Evolutionary conservation across 2,329 filamentous ascomycete species (phyloP), one percentile per base, ranked within the genome.

Genomic region (Fusarium buharicum): DNA sequence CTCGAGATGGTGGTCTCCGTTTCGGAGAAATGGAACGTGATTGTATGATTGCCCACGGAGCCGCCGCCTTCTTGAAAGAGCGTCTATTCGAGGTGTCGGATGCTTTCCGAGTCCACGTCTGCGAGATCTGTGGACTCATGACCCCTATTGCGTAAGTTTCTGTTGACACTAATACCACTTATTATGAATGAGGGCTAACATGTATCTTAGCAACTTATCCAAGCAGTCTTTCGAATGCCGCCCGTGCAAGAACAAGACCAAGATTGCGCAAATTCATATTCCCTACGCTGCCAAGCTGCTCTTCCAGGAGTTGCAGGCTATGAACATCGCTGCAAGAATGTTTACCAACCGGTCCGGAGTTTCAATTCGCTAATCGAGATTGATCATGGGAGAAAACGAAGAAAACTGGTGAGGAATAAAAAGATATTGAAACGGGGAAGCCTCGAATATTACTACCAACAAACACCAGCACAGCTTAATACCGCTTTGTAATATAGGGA

Each of bases 1-100:
- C 95, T 4, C 85, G 96, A 78, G 96, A 99, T 75, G 95, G 95
- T 85, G 95, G 95, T 82, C 85, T 99, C 39, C 94, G 96, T 75
- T 99, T 99, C 87, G 95, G 95, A 88, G 95, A 99, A 84, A 99
- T 99, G 95, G 96, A 99, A 80, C 94, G 96, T 81, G 96, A 99
- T 86, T 99, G 95, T 77, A 99, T 99, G 95, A 99, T 99, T 82
- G 93, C 96, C n/a, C 96, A 99, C 76, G 95, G 95, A 75, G 95
- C 96, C 4, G 94, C 92, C 50, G 90, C 93, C 2, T 99, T 99
- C 85, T 80, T 99, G 74, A 99, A 99, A 81, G 95, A 99, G 82
- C 88, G 95, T 72, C 80, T 99, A 55, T 97, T 99, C 72, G 94
- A 98, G 76, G 95, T 99, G 46, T 97, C 92, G 49, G 95, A 99